Conservation (phyloP, 441 rosid genomes). For the Daphne laureola region DNA sequence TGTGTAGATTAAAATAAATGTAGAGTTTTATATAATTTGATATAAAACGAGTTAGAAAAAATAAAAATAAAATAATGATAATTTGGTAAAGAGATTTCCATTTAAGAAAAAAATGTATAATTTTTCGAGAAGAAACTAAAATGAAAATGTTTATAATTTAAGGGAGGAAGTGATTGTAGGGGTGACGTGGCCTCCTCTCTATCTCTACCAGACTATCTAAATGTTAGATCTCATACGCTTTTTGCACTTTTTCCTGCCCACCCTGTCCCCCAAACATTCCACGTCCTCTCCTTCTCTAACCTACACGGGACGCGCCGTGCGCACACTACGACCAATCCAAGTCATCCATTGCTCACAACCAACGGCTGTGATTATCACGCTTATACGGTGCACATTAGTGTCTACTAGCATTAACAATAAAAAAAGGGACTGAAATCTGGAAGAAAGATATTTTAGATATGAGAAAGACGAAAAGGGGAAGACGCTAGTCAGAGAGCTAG, state of each 20-base stretch:
- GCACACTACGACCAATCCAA: conserved; percentile 18
- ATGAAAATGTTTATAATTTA: too few species aligned
- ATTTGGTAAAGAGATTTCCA: too few species aligned
- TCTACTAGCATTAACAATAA: neutral
- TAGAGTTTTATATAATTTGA: too few species aligned
- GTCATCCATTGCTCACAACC: conserved; percentile 19
- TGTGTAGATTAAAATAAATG: too few species aligned
- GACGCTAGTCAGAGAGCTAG: neutral
- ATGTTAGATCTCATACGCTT: conserved; percentile 11
- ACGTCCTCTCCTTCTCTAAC: conserved; percentile 32
- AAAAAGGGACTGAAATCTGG: conserved; percentile 13
- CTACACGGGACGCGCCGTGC: conserved; percentile 13
- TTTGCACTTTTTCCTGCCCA: conserved; percentile 31
- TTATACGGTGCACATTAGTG: conserved; percentile 17
- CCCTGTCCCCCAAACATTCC: conserved; percentile 20
- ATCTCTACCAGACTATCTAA: conserved; percentile 62
- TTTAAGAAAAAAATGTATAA: too few species aligned
- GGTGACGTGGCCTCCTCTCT: conserved; percentile 66
- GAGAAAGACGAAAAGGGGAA: neutral
- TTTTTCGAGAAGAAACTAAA: too few species aligned
- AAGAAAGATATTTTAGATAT: neutral
- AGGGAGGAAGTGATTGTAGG: too few species aligned
- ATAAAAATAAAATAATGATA: too few species aligned
- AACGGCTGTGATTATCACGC: conserved; percentile 20
- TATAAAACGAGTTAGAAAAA: too few species aligned